These are phyloP conservation scores for Purpureocillium takamizusanense DNA, from an alignment of 2,329 filamentous ascomycete genomes.

Conservation along the genomic window DNA sequence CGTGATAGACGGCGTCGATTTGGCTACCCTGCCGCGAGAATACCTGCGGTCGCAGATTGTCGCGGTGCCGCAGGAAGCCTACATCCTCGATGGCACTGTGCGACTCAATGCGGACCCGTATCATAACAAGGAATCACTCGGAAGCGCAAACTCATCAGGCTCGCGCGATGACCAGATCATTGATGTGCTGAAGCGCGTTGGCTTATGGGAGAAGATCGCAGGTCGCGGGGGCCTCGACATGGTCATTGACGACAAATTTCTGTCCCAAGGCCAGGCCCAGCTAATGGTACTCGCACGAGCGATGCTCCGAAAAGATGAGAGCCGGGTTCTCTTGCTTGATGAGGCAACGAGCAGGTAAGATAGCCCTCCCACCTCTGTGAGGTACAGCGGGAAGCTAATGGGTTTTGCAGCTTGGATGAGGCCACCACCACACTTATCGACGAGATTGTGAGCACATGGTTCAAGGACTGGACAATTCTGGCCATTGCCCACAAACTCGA, in stretches of 20 bases:
- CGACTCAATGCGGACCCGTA: conserved; percentile 38
- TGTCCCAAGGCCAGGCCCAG: conserved; percentile 39
- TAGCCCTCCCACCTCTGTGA: no score
- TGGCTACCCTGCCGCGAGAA: conserved; percentile 30
- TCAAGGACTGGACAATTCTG: conserved; percentile 34
- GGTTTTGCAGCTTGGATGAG: conserved; percentile 8
- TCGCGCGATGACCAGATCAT: conserved; percentile 26
- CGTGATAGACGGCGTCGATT: conserved; percentile 31
- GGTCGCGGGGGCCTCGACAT: conserved; percentile 25
- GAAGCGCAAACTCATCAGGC: neutral
- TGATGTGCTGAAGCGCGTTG: conserved; percentile 30
- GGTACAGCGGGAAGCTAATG: neutral
- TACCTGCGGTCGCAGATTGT: conserved; percentile 33
- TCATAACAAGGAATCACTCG: neutral
- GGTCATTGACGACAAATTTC: conserved; percentile 19
- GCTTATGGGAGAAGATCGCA: conserved; percentile 29
- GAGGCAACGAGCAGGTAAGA: conserved; percentile 26
- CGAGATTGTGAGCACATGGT: conserved; percentile 9
- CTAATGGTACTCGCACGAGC: conserved; percentile 41
- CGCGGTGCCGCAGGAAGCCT: conserved; percentile 39
- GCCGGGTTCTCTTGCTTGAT: conserved; percentile 33
- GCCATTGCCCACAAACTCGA: conserved; percentile 18
- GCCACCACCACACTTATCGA: conserved; percentile 8
- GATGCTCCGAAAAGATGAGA: conserved; percentile 26
- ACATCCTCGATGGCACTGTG: conserved; percentile 35